Base-by-base conservation (phyloP, 1,139 yeast species). In the Zygosaccharomyces sapae region DNA sequence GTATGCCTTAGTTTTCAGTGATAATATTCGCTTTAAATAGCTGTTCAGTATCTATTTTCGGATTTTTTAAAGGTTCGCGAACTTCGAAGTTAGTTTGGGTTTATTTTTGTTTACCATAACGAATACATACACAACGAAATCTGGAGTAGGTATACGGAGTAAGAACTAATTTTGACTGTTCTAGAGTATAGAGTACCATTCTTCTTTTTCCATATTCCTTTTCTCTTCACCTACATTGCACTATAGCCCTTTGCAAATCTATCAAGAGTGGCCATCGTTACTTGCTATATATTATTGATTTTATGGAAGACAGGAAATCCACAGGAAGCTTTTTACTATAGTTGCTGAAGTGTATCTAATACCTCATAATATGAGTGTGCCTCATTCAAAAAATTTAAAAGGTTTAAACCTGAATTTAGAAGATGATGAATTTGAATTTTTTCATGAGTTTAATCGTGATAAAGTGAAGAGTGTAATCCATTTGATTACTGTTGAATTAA, bases 381-480 rank as follows among this genome's bases (percentile, higher is more conserved):
- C 10, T 10, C 16, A 13, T 37, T n/a, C 34, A n/a, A 30, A 33
- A 38, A 6, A 6, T 27, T 10, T 16, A 16, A 25, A 44, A 36
- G 18, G 42, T 12, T 6, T 33, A 36, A 12, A 12, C 9, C 35
- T 30, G 24, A 45, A 50, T 39, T 57, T 51, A 16, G 59, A 57
- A 7, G 56, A 55, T 5, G 69, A 64, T 5, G 72, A 67, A 19
- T 66, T 63, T 27, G 69, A 64, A 44, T 70, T 70, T 49, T 69
- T 64, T 36, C 71, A 74, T 53, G 82, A 78, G 54, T 80, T 83
- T 55, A 75, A 82, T 24, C 69, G 90, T 46, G 81, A 80, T 55
- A 80, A 80, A 46, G 73, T 84, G 24, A 80, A 81, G 60, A 76
- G 76, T 33, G 70, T 81, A n/a, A 72, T 85, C 41, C 92, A 84